Base-by-base conservation (phyloP, 1,284 basidiomycete genomes). In the Leccinum fuscescens region DNA sequence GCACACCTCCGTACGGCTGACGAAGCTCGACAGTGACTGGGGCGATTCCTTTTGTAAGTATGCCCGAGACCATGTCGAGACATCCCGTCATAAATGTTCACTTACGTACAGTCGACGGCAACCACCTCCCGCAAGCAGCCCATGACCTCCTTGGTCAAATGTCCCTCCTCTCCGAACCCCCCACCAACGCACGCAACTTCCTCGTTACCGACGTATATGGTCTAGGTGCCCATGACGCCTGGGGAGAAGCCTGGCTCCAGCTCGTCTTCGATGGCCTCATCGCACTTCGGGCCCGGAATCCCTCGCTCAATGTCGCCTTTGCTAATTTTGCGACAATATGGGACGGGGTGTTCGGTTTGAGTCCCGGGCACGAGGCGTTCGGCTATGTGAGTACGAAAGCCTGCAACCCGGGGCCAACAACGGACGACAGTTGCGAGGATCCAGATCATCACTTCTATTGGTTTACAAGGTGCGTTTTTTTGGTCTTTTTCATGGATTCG, bases 381-480 rank as follows among this genome's bases (percentile, higher is more conserved):
- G 82, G 82, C 5, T 83, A 79, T 59, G 76, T 74, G 12, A 78
- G 73, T 52, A 68, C 72, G 4, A 76, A 71, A 3, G 68, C 77
- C 0, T 82, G 81, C 50, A 71, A 60, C 15, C 63, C 72, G 1
- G 70, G 71, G 1, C 63, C 67, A 14, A 76, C 76, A 6, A 77
- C 72, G 3, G 60, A 64, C 4, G 72, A 65, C 0, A 65, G 63
- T 12, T 82, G 81, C 54, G 51, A 62, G 29, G 81, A 83, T 61
- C 81, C 82, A 3, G 78, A 78, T 42, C 78, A 78, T 61, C 75
- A 74, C 22, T 82, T 84, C 63, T 82, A 82, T 62, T 85, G 82
- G 77, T 76, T 83, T 15, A 68, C 72, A 22, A 78, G 77, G 82
- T 82, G 61, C 66, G 79, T n/a, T 67, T 27, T 49, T 27, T 39